Conservation (phyloP, 2,329 filamentous ascomycete species). For the Coniochaeta ligniaria region DNA sequence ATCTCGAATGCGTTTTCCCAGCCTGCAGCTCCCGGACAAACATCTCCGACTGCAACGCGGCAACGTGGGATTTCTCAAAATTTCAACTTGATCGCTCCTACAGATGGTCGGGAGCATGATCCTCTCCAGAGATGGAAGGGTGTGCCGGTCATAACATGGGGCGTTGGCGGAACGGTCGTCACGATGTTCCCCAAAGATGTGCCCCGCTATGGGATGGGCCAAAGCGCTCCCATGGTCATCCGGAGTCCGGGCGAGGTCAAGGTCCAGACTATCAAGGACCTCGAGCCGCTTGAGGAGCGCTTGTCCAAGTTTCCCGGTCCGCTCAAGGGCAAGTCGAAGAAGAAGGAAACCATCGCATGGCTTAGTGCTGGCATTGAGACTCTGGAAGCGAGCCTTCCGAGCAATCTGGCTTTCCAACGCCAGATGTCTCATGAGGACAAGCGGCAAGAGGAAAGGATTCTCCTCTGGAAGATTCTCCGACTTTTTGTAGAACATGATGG, state of each 20-base stretch:
- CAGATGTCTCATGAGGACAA: conserved; percentile 56
- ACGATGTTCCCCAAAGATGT: conserved; percentile 85
- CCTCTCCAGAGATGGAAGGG: conserved; percentile 87
- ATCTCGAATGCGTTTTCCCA: conserved; percentile 3
- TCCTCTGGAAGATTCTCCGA: conserved; percentile 82
- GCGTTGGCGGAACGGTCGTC: conserved; percentile 73
- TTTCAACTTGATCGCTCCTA: conserved; percentile 53
- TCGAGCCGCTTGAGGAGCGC: conserved; percentile 63
- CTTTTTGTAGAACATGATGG: conserved; percentile 85
- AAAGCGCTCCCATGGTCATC: conserved; percentile 68
- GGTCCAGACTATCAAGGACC: conserved; percentile 66
- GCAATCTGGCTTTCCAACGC: conserved; percentile 39
- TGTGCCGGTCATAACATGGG: conserved; percentile 79
- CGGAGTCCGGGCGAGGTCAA: conserved; percentile 77
- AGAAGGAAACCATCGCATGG: conserved; percentile 87
- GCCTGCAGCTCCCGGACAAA: background rate
- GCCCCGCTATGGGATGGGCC: conserved; percentile 74
- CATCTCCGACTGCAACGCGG: conserved; percentile 22
- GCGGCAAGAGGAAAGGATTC: conserved; percentile 67
- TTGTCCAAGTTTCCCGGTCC: conserved; percentile 84
- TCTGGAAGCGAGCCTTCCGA: conserved; percentile 55
- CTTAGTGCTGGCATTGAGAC: conserved; percentile 67
- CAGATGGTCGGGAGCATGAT: conserved; percentile 64
- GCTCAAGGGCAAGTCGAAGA: conserved; percentile 82
- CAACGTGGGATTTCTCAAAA: conserved; percentile 46